Evolutionary conservation across 176 grass and related monocot species (phyloP), one percentile per base, ranked within the genome.

Genomic region (Chrysopogon serrulatus): DNA sequence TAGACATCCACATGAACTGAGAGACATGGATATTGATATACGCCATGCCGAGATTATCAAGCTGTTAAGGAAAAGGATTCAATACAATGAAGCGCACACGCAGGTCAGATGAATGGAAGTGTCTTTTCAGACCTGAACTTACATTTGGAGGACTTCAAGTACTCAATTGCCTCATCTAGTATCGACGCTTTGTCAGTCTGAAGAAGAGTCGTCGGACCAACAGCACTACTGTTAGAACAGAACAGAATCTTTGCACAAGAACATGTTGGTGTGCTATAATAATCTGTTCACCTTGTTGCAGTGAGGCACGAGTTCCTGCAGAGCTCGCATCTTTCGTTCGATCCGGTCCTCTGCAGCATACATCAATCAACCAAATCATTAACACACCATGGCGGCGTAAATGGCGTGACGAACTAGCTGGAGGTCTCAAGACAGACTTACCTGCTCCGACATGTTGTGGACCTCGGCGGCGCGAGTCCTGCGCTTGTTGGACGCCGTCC

Each of bases 91-190:
- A 78, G 48, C 34, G 41, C 41, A 60, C 12, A 62, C 47, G 41
- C 8, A n/a, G 36, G 19, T 12, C 11, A 23, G 31, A 40, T 12
- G 33, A 51, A 67, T 35, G 18, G 36, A 68, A 76, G n/a, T 71
- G 27, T 42, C 14, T 51, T 75, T 23, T 53, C 34, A 23, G 44
- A 94, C 93, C 96, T 98, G 96, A 88, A 98, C 80, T 89, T 98
- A 93, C 85, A 96, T n/a, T 72, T 99, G 96, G 9, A 99, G 86
- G 96, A 90, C 69, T 99, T 99, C 65, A 99, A 28, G 81, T 99
- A 99, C 59, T 99, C 96, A 45, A 99, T 99, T 85, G 93, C 75
- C 44, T 99, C 93, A 47, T 94, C 93, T 24, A 96, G 79, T 66
- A 99, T 90, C 7, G 96, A 99, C 40, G 96, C 93, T 88, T 96